Evolutionary conservation across 2,329 filamentous ascomycete genomes (phyloP), one percentile per base, ranked within the genome.

Genomic region (Coniella lustricola): DNA sequence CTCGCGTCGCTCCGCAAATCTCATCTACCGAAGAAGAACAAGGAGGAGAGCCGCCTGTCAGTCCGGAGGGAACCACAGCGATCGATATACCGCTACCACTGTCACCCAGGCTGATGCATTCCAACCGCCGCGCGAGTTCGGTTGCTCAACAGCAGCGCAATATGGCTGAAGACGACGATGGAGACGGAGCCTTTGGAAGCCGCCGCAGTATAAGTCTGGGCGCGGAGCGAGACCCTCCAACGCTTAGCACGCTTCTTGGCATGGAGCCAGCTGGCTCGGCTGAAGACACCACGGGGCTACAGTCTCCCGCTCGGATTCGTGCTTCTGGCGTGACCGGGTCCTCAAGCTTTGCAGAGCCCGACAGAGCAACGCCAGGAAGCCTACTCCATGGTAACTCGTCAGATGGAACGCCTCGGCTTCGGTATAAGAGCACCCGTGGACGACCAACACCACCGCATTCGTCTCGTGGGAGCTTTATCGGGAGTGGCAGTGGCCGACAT

Each of bases 1-100:
- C 57, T 31, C 61, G 61, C 43, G 54, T 56, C 49, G 55, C 61
- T 46, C 59, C 52, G 42, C 60, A 55, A 14, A 57, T 53, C 50
- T 56, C 44, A 35, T 57, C 54, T 44, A 60, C 46, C 21, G 62
- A 57, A 50, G 56, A 59, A 46, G 59, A 59, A 66, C 57, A 64
- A 67, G 61, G 60, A 55, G 56, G 64, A 67, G 42, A 62, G 33
- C 50, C 60, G 12, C 62, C 64, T 13, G 51, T 67, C 22, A 74
- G 69, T 10, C 68, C 72, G 44, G 69, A 78, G 48, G 77, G 77
- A 3, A 79, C 79, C 0, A 81, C 73, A 17, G 84, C 84, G 1
- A 88, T 88, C 47, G 82, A 87, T 54, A 89, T 89, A 36, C 85
- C 85, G 0, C 72, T 83, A 2, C 85, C 85, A 1, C 71, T 83